These are phyloP conservation scores for Psilocybe azurescens DNA, from an alignment of 768 basidiomycete species.

Conservation along the genomic window DNA sequence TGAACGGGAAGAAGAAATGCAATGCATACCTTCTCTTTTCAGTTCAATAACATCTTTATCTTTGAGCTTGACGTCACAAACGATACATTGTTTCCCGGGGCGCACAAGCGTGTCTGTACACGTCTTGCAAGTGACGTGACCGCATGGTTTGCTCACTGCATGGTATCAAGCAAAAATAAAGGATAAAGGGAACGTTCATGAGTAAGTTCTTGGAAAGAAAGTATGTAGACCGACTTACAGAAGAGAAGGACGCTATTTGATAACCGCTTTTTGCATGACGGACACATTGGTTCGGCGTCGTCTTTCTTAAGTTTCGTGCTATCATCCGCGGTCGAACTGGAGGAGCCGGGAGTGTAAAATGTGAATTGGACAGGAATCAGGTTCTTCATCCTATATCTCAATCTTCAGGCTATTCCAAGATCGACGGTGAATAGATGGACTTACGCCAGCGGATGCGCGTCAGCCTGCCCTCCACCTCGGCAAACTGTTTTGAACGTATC, in stretches of 20 bases:
- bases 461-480: constrained; percentile 79
- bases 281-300: constrained; percentile 77
- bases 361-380: constrained; percentile 85
- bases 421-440: constrained; percentile 31
- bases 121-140: constrained; percentile 90
- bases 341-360: constrained; percentile 45
- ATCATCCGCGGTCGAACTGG: constrained; percentile 42
- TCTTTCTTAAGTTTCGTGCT: constrained; percentile 49
- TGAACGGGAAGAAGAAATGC: not conserved
- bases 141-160: constrained; percentile 83
- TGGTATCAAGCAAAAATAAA: not conserved
- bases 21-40: constrained; percentile 79
- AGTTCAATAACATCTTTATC: constrained; percentile 83
- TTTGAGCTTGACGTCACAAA: constrained; percentile 73
- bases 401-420: not conserved
- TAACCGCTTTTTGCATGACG: constrained; percentile 84
- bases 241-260: constrained; percentile 79
- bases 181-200: not conserved
- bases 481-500: constrained; percentile 87
- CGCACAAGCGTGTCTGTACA: constrained; percentile 89
- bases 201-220: not conserved
- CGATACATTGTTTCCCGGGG: constrained; percentile 81
- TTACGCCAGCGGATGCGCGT: constrained; percentile 79
- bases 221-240: constrained; percentile 47
- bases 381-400: constrained; percentile 69